Percentiles rank a stretch among this genome's conserved stretches.
phyloP scores from a whole-genome alignment of 176 grass and related monocot genomes.

The Carex littledalei region DNA sequence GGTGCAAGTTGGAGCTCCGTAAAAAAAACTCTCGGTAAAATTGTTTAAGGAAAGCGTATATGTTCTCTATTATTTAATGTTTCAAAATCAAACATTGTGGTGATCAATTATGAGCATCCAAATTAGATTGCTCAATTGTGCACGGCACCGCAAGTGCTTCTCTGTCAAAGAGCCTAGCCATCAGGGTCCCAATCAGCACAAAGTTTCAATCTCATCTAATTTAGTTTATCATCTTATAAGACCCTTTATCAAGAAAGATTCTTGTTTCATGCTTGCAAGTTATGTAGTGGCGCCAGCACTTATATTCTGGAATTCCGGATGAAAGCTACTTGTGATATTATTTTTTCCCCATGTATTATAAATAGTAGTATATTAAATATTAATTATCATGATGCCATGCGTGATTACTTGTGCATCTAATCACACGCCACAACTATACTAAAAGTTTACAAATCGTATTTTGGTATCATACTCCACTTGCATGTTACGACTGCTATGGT shows the following conservation, averaged over 20 bases:
- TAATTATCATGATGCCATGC: neutral
- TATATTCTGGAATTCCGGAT: neutral
- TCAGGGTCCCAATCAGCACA: neutral
- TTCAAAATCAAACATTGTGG: neutral
- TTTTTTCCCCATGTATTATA: neutral
- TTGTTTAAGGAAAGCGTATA: neutral
- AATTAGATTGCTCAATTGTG: neutral
- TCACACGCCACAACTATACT: neutral
- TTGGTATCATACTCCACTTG: neutral
- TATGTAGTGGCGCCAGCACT: slow-evolving; percentile 7
- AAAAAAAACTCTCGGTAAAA: neutral
- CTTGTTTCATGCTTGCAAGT: slow-evolving; percentile 16
- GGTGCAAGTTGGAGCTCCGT: neutral
- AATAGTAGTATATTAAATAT: neutral
- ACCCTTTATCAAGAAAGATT: slow-evolving; percentile 4
- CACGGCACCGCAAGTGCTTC: neutral
- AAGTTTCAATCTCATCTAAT: neutral
- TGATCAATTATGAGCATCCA: slow-evolving; percentile 2
- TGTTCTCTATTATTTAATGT: neutral
- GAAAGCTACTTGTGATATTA: neutral
- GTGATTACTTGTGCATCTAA: neutral
- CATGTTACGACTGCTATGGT: neutral
- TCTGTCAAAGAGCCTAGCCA: neutral
- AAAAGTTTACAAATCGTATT: slow-evolving; percentile 1
- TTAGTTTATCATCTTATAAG: neutral